Base-by-base conservation (phyloP, 2,329 filamentous ascomycete species). In the Phyllosticta citriasiana region DNA sequence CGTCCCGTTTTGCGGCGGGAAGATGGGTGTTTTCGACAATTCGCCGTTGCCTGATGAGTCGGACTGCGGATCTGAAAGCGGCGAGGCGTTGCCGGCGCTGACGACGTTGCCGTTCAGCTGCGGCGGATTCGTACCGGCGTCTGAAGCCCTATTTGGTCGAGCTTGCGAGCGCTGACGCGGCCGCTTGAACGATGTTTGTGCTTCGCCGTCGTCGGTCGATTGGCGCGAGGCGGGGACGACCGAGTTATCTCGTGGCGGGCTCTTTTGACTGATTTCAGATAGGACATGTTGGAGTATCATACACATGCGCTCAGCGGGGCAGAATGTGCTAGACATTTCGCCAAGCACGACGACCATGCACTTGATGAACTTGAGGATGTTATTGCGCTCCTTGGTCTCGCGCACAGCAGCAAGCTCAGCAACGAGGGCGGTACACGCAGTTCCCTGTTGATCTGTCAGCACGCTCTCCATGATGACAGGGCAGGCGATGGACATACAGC, bases 231-330 rank as follows among this genome's bases (percentile, higher is more conserved):
- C 56, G 8, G 60, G 52, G 2, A 55, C 35, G n/a, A 54, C 22
- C 4, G 60, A 59, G 12, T 35, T 57, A 19, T 59, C 58, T 19
- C 53, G 26, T 30, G 63, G 55, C 73, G 74, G 53, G 25, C 58
- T 60, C 26, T 51, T 55, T 12, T 60, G 58, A 5, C n/a, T 35
- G 2, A 82, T 73, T 64, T 82, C 79, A 6, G 76, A 70, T 50
- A 82, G 74, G n/a, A 82, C 79, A n/a, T 76, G 77, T 63, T 79
- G 77, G 3, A 84, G 74, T 5, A 83, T 74, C 16, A 76, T 72
- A 30, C 80, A 78, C 80, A 84, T 83, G 58, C 78, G 75, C 35
- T 78, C 76, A 0, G 81, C 81, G 1, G 81, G 80, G 60, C 82
- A 77, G 67, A 82, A 83, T 1, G 77, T 78, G 22, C 75, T 69